These are phyloP conservation scores for Tritrichomonas foetus DNA, from an alignment of 208 protist genomes.

Conservation along the genomic window DNA sequence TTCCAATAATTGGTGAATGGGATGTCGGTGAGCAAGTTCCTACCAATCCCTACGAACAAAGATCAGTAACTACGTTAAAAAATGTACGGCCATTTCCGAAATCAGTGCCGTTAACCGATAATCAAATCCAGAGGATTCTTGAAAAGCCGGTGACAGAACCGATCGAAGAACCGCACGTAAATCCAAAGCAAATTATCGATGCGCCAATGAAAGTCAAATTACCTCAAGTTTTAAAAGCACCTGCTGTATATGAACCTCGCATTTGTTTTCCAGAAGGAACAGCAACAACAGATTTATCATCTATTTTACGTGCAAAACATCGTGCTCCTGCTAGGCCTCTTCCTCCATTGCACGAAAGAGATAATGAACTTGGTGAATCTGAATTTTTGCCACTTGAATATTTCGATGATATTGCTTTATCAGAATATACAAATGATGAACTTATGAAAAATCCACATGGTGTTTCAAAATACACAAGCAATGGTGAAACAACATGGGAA, in stretches of 20 bases:
- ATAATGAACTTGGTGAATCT: neutral
- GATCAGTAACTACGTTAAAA: neutral
- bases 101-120: neutral
- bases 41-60: neutral
- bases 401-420: neutral
- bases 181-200: neutral
- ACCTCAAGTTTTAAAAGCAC: no score
- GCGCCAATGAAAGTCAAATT: neutral
- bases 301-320: neutral
- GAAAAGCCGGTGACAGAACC: neutral
- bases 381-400: slow-evolving; percentile 24
- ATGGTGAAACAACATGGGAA: neutral
- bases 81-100: neutral
- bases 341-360: neutral
- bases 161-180: neutral
- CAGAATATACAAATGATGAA: neutral
- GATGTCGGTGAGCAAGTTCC: neutral
- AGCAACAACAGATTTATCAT: slow-evolving; percentile 9
- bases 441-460: neutral
- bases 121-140: neutral
- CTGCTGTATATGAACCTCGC: neutral
- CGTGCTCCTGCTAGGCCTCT: neutral
- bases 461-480: slow-evolving; percentile 13
- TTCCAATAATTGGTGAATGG: slow-evolving; percentile 21
- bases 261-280: slow-evolving; percentile 4